These are phyloP conservation scores for Handroanthus guayacan DNA, from an alignment of 257 asterid genomes.

Conservation along the genomic window DNA sequence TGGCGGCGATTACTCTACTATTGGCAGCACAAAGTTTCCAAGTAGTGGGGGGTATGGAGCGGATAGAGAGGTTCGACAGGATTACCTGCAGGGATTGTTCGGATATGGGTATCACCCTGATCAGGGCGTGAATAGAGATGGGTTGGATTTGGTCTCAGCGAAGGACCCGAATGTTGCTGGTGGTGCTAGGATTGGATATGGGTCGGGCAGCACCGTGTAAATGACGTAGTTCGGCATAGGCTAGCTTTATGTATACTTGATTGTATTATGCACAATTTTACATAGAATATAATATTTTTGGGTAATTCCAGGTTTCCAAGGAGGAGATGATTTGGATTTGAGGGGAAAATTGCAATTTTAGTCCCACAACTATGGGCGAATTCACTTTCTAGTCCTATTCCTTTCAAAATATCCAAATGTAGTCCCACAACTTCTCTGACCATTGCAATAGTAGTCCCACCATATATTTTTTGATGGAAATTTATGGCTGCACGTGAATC, in stretches of 20 bases:
- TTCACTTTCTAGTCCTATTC: too few relatives aligned
- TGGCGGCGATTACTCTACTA: neutral
- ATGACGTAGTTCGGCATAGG: neutral
- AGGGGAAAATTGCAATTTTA: too few relatives aligned
- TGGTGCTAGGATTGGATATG: constrained; percentile 19
- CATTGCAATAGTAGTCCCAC: too few relatives aligned
- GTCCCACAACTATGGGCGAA: too few relatives aligned
- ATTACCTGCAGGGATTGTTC: neutral
- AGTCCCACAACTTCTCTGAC: too few relatives aligned
- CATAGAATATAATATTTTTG: neutral
- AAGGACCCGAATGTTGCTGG: constrained; percentile 14
- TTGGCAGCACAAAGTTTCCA: neutral
- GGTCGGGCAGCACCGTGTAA: neutral
- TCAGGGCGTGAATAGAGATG: neutral
- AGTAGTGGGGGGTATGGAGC: too few relatives aligned
- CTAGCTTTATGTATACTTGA: neutral
- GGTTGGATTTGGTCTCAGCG: neutral
- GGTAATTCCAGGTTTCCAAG: too few relatives aligned
- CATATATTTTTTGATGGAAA: too few relatives aligned
- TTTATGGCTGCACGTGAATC: too few relatives aligned
- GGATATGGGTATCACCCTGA: neutral
- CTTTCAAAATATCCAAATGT: too few relatives aligned
- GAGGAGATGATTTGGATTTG: too few relatives aligned
- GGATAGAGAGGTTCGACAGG: neutral
- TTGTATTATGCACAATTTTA: neutral